phyloP scores from a whole-genome alignment of 2,329 filamentous ascomycete genomes.

The Arthrobotrys entomopaga region DNA sequence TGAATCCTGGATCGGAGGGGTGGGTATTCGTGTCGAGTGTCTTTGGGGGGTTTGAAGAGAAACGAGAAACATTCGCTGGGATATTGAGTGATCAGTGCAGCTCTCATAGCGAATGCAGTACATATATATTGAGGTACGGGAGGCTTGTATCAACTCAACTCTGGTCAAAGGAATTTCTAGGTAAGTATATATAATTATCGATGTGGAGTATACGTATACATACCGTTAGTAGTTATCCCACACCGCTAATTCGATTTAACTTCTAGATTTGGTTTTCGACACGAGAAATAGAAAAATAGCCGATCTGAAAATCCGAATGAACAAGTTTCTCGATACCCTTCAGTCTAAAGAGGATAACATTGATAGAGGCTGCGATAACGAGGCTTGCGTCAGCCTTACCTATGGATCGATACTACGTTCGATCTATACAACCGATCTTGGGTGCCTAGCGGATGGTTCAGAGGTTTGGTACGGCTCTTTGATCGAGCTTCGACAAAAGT shows the following conservation, averaged over 20 bases:
- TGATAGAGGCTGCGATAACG: not conserved
- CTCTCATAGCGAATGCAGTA: not conserved
- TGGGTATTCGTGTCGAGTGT: not conserved
- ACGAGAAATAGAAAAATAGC: not conserved
- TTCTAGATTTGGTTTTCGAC: not conserved
- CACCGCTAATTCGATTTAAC: not conserved
- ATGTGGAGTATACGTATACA: no score
- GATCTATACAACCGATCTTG: not conserved
- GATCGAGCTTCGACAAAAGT: not conserved
- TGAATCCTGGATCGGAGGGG: not conserved
- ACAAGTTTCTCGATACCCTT: not conserved
- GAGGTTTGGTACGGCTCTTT: not conserved
- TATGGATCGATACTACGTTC: slow-evolving; percentile 9
- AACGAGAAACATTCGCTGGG: not conserved
- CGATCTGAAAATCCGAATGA: not conserved
- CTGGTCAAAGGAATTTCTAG: not conserved
- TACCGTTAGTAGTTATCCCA: not conserved
- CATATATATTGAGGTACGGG: not conserved
- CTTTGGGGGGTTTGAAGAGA: not conserved
- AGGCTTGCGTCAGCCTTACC: not conserved
- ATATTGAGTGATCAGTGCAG: not conserved
- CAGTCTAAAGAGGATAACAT: not conserved
- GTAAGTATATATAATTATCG: not conserved
- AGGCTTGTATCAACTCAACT: not conserved
- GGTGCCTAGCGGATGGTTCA: not conserved